These are phyloP conservation scores for Brassica cretica DNA, from an alignment of 345 rosid genomes.

Conservation along the genomic window DNA sequence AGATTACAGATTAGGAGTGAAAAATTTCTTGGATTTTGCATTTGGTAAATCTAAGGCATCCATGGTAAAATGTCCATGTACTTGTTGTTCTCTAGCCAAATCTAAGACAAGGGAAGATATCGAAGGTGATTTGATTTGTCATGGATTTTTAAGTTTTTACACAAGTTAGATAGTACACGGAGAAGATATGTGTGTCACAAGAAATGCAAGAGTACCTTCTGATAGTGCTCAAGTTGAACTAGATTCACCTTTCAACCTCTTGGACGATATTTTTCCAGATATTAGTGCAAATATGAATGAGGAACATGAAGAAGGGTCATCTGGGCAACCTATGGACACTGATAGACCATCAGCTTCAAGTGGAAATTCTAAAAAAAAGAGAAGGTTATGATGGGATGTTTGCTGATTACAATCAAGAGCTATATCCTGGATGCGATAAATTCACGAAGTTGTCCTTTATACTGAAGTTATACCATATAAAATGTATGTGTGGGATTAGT, in stretches of 20 bases:
- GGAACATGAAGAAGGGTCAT: neutral
- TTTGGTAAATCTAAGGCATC: neutral
- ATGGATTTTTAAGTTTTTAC: too few relatives aligned
- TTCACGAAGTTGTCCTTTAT: neutral
- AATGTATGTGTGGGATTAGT: neutral
- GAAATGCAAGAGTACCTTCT: neutral
- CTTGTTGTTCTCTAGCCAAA: neutral
- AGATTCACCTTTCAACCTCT: neutral
- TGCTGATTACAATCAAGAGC: neutral
- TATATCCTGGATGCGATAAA: neutral
- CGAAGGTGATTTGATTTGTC: too few relatives aligned
- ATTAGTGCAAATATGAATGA: neutral
- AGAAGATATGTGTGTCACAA: neutral
- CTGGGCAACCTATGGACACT: neutral
- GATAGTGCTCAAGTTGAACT: neutral
- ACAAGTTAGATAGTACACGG: neutral
- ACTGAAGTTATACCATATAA: neutral
- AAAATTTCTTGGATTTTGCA: too few relatives aligned
- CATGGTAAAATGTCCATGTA: neutral
- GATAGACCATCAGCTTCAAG: neutral
- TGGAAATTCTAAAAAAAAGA: neutral
- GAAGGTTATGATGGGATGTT: conserved; percentile 1
- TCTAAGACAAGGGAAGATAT: too few relatives aligned
- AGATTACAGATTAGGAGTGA: too few relatives aligned
- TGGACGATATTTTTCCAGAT: too few relatives aligned